Evolutionary conservation across 805 yeast genomes (phyloP).

Genomic region (Ogataea ramenticola): DNA sequence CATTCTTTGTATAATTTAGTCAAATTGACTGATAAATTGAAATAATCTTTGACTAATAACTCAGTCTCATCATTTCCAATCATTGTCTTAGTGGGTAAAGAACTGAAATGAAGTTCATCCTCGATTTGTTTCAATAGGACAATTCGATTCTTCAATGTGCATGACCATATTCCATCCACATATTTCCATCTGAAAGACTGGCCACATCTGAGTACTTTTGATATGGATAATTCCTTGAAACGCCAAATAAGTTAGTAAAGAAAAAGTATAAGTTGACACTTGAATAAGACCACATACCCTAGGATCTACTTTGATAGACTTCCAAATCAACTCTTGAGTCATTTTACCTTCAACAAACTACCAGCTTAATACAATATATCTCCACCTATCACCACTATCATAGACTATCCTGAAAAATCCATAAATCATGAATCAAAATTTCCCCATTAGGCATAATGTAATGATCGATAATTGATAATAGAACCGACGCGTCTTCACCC

Average conservation of each 20-base stretch:
- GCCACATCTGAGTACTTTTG: conserved; percentile 72
- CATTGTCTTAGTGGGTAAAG: conserved; percentile 23
- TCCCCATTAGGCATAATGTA: background rate
- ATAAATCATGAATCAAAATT: background rate
- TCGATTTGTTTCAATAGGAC: conserved; percentile 58
- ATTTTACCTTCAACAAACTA: conserved; percentile 4
- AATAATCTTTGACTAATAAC: conserved; percentile 54
- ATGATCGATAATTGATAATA: no score
- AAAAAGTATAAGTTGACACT: no score
- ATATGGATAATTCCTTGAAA: conserved; percentile 55
- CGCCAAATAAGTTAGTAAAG: no score
- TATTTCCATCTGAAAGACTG: conserved; percentile 80
- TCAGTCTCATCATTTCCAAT: conserved; percentile 24
- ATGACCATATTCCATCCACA: conserved; percentile 57
- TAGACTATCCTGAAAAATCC: no score
- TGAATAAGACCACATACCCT: conserved; percentile 12
- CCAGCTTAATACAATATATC: no score
- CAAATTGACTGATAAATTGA: conserved; percentile 56
- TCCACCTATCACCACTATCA: no score
- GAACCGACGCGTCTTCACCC: background rate
- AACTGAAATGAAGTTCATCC: conserved; percentile 41
- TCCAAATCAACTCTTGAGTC: conserved; percentile 23
- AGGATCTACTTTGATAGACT: conserved; percentile 15
- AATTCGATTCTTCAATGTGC: conserved; percentile 51
- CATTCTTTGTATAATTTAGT: conserved; percentile 51